These are phyloP conservation scores for Plasmodium billcollinsi DNA, from an alignment of 169 alveolate genomes.

Conservation along the genomic window DNA sequence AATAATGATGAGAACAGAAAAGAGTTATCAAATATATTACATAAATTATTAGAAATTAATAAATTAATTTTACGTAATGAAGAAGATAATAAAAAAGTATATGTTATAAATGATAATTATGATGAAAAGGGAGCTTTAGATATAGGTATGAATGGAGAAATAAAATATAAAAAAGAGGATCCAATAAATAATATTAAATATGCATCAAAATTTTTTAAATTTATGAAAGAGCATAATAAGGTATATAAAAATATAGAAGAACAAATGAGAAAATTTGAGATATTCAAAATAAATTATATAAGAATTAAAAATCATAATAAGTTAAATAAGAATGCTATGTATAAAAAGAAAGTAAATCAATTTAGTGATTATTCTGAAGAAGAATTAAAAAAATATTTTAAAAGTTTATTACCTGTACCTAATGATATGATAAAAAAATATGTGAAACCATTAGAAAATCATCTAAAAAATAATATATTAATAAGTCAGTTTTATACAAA, in stretches of 20 bases:
- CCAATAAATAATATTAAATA: slow-evolving; percentile 34
- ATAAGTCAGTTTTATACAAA: neutral
- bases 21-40: slow-evolving; percentile 22
- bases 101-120: neutral
- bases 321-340: slow-evolving; percentile 4
- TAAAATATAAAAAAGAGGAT: neutral
- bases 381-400: slow-evolving; percentile 49
- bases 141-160: neutral
- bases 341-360: slow-evolving; percentile 41
- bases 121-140: neutral
- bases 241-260: slow-evolving; percentile 35
- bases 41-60: slow-evolving; percentile 16
- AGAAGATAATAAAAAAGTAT: neutral
- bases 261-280: slow-evolving; percentile 45
- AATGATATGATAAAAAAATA: slow-evolving; percentile 26
- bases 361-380: slow-evolving; percentile 63
- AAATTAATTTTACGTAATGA: neutral
- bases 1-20: neutral
- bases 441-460: slow-evolving; percentile 22
- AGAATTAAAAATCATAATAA: slow-evolving; percentile 29
- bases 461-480: neutral
- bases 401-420: slow-evolving; percentile 44
- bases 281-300: slow-evolving; percentile 31
- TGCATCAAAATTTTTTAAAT: slow-evolving; percentile 33
- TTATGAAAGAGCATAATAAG: slow-evolving; percentile 59